Evolutionary conservation across 108 stramenopile species (phyloP).

Genomic region (Craspedostauros australis): DNA sequence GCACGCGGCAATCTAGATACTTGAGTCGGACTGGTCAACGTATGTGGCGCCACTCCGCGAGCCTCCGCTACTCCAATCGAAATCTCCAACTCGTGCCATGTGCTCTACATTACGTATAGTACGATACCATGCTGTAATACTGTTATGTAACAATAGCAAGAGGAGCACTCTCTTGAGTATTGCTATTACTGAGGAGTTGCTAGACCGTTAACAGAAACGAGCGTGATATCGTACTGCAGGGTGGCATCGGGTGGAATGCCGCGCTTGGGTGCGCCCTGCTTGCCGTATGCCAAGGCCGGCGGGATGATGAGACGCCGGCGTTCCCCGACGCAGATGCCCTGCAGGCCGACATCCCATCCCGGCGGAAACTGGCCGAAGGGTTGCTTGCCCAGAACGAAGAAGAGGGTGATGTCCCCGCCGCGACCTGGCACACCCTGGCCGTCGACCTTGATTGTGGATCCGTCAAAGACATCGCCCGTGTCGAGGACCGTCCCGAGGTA

Average conservation of each 20-base stretch:
- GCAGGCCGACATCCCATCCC: conserved; percentile 80
- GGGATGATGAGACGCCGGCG: conserved; percentile 70
- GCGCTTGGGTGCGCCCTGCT: conserved; percentile 59
- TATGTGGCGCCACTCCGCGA: no score
- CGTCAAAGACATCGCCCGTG: conserved; percentile 74
- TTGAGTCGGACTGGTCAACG: no score
- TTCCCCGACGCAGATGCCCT: conserved; percentile 68
- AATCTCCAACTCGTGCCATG: no score
- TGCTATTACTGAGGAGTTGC: conserved; percentile 74
- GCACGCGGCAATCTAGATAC: no score
- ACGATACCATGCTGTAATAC: no score
- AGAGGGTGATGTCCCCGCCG: conserved; percentile 75
- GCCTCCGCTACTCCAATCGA: no score
- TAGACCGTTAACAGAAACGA: conserved; percentile 78
- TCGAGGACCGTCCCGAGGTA: conserved; percentile 70
- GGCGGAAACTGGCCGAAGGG: conserved; percentile 87
- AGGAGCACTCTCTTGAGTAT: no score
- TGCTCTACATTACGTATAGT: no score
- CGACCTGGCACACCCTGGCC: conserved; percentile 70
- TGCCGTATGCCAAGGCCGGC: conserved; percentile 74
- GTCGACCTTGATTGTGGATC: conserved; percentile 70
- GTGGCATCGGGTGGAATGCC: conserved; percentile 82
- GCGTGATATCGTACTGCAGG: conserved; percentile 73
- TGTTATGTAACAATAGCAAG: no score
- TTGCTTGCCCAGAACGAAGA: conserved; percentile 83